Base-by-base conservation (phyloP, 2,329 filamentous ascomycete genomes). In the Ceratocystis colombiana region DNA sequence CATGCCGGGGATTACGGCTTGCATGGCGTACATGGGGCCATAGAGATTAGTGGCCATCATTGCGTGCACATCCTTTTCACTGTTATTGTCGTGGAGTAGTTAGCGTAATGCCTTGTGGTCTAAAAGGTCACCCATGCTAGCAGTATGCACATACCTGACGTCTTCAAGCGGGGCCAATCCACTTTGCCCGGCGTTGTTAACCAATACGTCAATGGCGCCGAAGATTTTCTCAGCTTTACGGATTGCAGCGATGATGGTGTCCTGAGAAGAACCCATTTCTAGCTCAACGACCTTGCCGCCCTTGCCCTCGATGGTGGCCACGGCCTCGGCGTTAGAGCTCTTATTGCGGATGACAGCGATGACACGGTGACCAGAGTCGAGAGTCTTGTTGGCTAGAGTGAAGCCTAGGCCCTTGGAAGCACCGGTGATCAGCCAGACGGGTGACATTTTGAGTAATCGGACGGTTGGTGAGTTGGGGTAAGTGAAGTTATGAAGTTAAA, bases 391-490 rank as follows among this genome's bases (percentile, higher is more conserved):
- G 41, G 75, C 75, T 3, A 82, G 73, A 67, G 74, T 72, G 50
- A 77, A 74, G 46, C 80, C 79, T 68, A 82, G 75, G 63, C 80
- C 79, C 12, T 72, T 75, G 45, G 76, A 78, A 2, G 76, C 75
- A n/a, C 78, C 79, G 7, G 77, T 81, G 68, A 82, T 79, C 70
- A 81, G 76, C 78, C 78, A 81, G 12, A 80, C 75, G 2, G 75
- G 6, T 61, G 70, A n/a, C 63, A 65, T 65, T 61, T 5, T 55
- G 50, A 8, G 20, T 2, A 17, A 28, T 45, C 1, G 2, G 4
- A 44, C 45, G 12, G 22, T 55, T 17, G 33, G 10, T 57, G 63
- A 33, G 20, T 20, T 33, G 53, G 20, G n/a, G 15, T 3, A 28
- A n/a, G 7, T 5, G 25, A 33, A n/a, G 33, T 1, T 10, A 10